Evolutionary conservation across 163 green algal genomes (phyloP).

Genomic region (Chloroidium sp.): DNA sequence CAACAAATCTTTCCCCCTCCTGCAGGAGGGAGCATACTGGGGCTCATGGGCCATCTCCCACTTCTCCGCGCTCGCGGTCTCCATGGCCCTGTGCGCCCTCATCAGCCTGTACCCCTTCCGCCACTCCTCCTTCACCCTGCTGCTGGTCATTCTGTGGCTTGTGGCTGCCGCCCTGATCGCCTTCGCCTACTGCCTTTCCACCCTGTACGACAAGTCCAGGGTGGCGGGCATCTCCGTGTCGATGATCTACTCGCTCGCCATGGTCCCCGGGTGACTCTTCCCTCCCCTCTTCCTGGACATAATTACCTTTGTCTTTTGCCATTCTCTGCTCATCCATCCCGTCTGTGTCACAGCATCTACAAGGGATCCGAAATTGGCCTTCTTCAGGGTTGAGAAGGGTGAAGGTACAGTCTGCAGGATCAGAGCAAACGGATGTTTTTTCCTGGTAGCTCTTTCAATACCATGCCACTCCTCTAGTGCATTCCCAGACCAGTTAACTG

Average conservation of each 20-base stretch:
- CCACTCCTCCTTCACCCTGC: slow-evolving; percentile 41
- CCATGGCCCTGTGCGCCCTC: slow-evolving; percentile 47
- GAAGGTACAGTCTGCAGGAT: too few relatives aligned
- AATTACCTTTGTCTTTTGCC: too few relatives aligned
- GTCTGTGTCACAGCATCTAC: too few relatives aligned
- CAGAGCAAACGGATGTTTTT: too few relatives aligned
- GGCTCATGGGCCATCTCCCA: slow-evolving; percentile 65
- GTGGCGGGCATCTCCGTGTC: slow-evolving; percentile 46
- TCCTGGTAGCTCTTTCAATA: too few relatives aligned
- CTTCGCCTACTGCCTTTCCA: slow-evolving; percentile 65
- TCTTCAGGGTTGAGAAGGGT: neutral
- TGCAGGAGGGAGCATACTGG: slow-evolving; percentile 66
- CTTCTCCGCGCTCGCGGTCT: slow-evolving; percentile 43
- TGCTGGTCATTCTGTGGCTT: slow-evolving; percentile 70
- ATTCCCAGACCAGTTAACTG: too few relatives aligned
- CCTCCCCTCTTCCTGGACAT: too few relatives aligned
- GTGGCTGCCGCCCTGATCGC: slow-evolving; percentile 48
- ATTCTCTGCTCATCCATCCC: too few relatives aligned
- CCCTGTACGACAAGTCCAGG: slow-evolving; percentile 53
- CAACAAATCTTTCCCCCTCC: neutral
- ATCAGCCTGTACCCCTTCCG: slow-evolving; percentile 65
- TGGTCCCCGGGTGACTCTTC: slow-evolving; percentile 55
- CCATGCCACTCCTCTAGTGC: too few relatives aligned
- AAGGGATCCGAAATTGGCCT: too few relatives aligned
- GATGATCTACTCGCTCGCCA: slow-evolving; percentile 58